A percentile compares a stretch with the other conserved stretches of the same genome.
Conservation (phyloP, 176 grass and related monocot genomes). For the Avena atlantica region DNA sequence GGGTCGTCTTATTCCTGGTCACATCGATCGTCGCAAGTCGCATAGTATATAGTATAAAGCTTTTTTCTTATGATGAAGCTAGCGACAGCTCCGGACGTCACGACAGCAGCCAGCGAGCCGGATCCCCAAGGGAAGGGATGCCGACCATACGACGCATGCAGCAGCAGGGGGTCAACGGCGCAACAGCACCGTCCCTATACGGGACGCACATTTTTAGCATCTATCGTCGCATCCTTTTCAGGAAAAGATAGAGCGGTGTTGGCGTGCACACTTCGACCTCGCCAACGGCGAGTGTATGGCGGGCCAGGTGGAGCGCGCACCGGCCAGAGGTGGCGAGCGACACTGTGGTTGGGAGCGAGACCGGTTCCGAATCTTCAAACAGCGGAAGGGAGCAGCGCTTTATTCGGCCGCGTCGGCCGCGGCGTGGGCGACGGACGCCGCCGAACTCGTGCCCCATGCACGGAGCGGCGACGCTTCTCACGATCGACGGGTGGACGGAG, state of each 20-base stretch:
- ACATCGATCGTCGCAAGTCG: background rate
- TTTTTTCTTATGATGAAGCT: background rate
- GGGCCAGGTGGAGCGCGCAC: background rate
- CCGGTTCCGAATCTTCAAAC: background rate
- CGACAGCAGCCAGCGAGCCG: too few relatives aligned
- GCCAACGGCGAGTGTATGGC: background rate
- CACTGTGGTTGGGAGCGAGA: background rate
- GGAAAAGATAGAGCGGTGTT: background rate
- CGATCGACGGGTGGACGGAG: background rate
- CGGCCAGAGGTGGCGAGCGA: background rate
- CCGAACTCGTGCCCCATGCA: conserved; percentile 41
- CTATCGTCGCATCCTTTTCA: background rate
- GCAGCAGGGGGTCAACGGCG: background rate
- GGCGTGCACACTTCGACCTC: background rate
- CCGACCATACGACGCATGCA: background rate
- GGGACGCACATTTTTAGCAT: background rate
- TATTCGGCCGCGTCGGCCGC: background rate
- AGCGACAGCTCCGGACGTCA: background rate
- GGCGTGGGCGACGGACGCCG: conserved; percentile 4
- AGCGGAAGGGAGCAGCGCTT: background rate
- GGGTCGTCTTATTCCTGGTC: background rate
- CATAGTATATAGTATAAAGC: too few relatives aligned
- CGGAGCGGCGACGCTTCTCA: background rate
- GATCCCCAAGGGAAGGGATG: background rate
- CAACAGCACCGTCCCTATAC: background rate